Base-by-base conservation (phyloP, 148 eudicot genomes). In the Talinum fruticosum region DNA sequence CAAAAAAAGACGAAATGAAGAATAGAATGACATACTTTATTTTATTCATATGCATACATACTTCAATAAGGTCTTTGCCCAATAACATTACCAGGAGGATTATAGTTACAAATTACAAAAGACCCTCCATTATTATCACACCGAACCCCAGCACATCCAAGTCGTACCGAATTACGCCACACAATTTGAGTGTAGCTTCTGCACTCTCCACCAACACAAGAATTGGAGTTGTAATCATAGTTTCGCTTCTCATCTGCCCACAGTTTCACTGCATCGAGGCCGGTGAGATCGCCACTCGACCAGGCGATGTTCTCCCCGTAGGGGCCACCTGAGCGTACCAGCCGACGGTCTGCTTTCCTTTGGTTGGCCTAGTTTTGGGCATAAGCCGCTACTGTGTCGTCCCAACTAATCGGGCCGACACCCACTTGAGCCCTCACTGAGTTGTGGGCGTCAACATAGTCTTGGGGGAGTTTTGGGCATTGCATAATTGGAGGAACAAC, bases 81-180 rank as follows among this genome's bases (percentile, higher is more conserved):
- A 1, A 6, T 8, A 10, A 0, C 28, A 35, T 86, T 88, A 38
- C 86, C 91, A 0, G 80, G 86, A 4, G 91, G 89, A 66, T 76
- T 79, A 45, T 88, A 88, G 79, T 69, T 86, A 67, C 90, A 89
- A 28, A 72, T 74, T 30, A 85, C 51, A 15, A 83, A 87, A 73
- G 71, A 32, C 0, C 87, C 84, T 62, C 57, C 72, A n/a, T n/a
- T n/a, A 66, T 74, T 71, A 0, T 28, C 33, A 73, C 91, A 89
- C 37, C 71, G 80, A 74, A 78, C 88, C 68, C 86, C 83, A 33
- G 84, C 87, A 74, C 91, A 86, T 8, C 91, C 89, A 26, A 88
- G 36, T 1, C 81, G 72, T 2, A 73, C 45, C 2, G 89, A 83
- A 4, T 84, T 62, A 51, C 57, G 57, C 57, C 57, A 51, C 19